Percentiles rank a stretch among this genome's conserved stretches.
These are phyloP conservation scores for Ananas comosus DNA, from an alignment of 176 grass and related monocot species.

Conservation along the genomic window DNA sequence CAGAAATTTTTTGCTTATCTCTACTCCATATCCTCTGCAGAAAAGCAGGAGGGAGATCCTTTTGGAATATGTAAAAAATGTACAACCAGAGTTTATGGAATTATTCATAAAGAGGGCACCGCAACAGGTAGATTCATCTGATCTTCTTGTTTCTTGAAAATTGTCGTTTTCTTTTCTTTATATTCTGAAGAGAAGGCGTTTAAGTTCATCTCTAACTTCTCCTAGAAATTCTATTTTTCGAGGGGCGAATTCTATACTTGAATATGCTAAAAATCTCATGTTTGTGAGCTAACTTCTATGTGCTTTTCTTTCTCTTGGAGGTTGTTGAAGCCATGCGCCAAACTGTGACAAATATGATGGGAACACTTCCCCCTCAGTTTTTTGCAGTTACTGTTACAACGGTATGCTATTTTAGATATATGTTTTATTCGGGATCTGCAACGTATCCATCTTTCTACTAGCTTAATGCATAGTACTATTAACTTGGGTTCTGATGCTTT, in stretches of 20 bases:
- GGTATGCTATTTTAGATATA: constrained; percentile 33
- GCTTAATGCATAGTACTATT: neutral
- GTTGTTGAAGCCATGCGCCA: constrained; percentile 95
- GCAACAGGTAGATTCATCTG: constrained; percentile 36
- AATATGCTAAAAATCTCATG: neutral
- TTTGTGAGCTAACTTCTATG: constrained; percentile 5
- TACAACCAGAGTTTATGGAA: constrained; percentile 94
- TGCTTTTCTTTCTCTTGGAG: constrained; percentile 28
- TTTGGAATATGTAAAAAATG: constrained; percentile 78
- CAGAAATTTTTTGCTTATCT: constrained; percentile 12
- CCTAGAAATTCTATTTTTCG: neutral
- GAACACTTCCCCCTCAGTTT: constrained; percentile 85
- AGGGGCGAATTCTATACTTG: neutral
- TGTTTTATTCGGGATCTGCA: neutral
- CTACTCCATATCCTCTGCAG: constrained; percentile 36
- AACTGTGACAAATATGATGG: constrained; percentile 93
- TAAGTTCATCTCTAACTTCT: neutral
- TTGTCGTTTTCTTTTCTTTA: neutral
- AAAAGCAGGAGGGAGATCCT: constrained; percentile 81
- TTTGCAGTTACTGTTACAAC: constrained; percentile 82
- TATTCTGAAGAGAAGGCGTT: neutral
- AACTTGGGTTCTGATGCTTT: constrained; percentile 2
- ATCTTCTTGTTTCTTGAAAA: constrained; percentile 1
- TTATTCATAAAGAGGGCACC: constrained; percentile 84
- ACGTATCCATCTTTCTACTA: neutral